Conservation (phyloP, 805 yeast species). For the Danielia oregonensis region DNA sequence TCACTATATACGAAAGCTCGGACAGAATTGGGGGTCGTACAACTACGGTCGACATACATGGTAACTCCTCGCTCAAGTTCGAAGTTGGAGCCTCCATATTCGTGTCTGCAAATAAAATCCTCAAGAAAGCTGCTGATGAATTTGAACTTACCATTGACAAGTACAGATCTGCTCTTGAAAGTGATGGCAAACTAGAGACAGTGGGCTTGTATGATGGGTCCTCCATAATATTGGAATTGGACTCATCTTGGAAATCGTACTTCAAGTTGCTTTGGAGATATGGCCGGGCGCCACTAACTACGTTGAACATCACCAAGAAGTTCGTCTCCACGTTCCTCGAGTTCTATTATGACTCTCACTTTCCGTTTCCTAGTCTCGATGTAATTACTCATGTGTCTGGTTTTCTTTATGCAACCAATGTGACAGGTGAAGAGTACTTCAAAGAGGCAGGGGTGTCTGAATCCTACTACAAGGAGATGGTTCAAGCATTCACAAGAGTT, state of each 20-base stretch:
- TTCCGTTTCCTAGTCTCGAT: constrained; percentile 34
- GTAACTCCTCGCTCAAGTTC: constrained; percentile 14
- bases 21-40: constrained; percentile 45
- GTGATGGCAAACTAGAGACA: constrained; percentile 8
- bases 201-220: constrained; percentile 39
- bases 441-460: constrained; percentile 17
- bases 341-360: constrained; percentile 23
- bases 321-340: constrained; percentile 25
- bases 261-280: constrained; percentile 22
- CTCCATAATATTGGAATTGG: constrained; percentile 1
- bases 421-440: constrained; percentile 23
- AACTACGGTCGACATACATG: constrained; percentile 23
- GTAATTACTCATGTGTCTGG: constrained; percentile 17
- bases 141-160: constrained; percentile 28
- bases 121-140: constrained; percentile 32
- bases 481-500: constrained; percentile 40
- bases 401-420: constrained; percentile 19
- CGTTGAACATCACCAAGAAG: constrained; percentile 13
- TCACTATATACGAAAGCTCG: constrained; percentile 40
- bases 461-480: constrained; percentile 23
- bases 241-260: neutral
- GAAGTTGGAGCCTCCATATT: constrained; percentile 49
- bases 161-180: constrained; percentile 24
- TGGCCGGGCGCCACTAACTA: constrained; percentile 24
- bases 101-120: constrained; percentile 35